These are phyloP conservation scores for Papiliotrema flavescens DNA, from an alignment of 1,284 basidiomycete genomes.

Conservation along the genomic window DNA sequence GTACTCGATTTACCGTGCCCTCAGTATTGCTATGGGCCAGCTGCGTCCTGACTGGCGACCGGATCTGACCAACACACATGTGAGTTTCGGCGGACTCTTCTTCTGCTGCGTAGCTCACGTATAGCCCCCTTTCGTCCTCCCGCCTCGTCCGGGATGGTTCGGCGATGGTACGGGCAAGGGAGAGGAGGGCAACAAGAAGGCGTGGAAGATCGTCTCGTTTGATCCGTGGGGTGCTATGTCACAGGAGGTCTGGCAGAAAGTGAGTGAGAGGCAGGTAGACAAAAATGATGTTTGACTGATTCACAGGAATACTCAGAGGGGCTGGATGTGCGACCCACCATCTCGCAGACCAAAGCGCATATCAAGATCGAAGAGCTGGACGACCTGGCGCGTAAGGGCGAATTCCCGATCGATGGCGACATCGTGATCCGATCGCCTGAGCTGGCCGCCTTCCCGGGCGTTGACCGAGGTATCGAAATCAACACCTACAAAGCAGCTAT, in stretches of 20 bases:
- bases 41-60: constrained; percentile 81
- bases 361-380: constrained; percentile 70
- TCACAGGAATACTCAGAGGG: constrained; percentile 61
- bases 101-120: not conserved
- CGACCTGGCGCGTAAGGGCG: constrained; percentile 66
- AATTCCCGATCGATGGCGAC: constrained; percentile 75
- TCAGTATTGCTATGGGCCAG: constrained; percentile 86
- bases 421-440: constrained; percentile 61
- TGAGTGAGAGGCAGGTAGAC: constrained; percentile 15
- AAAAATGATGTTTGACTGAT: not conserved
- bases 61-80: constrained; percentile 78
- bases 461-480: constrained; percentile 80
- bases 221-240: constrained; percentile 94
- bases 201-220: constrained; percentile 80
- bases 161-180: constrained; percentile 50
- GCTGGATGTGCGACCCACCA: constrained; percentile 80
- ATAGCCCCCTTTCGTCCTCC: constrained; percentile 73
- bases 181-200: constrained; percentile 21
- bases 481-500: constrained; percentile 65
- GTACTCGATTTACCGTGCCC: constrained; percentile 90
- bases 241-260: constrained; percentile 66
- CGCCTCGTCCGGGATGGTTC: constrained; percentile 76
- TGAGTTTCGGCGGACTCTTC: constrained; percentile 11
- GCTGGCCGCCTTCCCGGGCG: constrained; percentile 48
- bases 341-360: constrained; percentile 74